These are phyloP conservation scores for Sporothrix pseudoabietina DNA, from an alignment of 2,329 filamentous ascomycete species.

Conservation along the genomic window DNA sequence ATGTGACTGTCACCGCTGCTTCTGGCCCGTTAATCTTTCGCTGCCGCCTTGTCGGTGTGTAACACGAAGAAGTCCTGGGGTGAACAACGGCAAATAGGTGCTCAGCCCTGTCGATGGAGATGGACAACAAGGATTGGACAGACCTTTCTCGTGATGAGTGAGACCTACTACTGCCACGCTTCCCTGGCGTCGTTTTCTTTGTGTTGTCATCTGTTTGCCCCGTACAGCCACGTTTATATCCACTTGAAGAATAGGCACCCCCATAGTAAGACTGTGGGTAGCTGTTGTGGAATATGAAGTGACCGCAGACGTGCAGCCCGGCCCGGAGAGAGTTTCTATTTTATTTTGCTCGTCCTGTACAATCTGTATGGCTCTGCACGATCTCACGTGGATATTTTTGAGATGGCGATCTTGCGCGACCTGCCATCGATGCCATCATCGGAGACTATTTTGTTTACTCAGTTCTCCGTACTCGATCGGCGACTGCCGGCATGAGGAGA, in stretches of 20 bases:
- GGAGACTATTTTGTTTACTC: neutral
- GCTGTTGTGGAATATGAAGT: neutral
- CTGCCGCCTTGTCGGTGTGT: neutral
- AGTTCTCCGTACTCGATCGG: neutral
- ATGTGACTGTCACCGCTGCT: neutral
- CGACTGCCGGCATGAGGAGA: neutral
- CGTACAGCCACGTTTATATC: neutral
- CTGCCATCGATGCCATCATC: neutral
- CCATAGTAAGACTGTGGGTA: neutral
- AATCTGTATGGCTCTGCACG: neutral
- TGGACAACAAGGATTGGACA: neutral
- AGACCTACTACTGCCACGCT: neutral
- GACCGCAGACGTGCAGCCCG: neutral
- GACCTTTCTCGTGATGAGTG: neutral
- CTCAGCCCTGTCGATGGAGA: slow-evolving; percentile 8
- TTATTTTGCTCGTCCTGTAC: neutral
- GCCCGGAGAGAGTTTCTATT: neutral
- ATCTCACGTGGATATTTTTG: neutral
- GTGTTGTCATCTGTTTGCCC: neutral
- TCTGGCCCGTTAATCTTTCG: neutral
- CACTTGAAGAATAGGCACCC: neutral
- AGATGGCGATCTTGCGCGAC: neutral
- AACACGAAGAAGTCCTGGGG: neutral
- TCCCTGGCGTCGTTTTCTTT: neutral
- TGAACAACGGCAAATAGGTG: neutral